Evolutionary conservation across 2,329 filamentous ascomycete genomes (phyloP), one percentile per base, ranked within the genome.

Genomic region (Alternaria brassicicola): DNA sequence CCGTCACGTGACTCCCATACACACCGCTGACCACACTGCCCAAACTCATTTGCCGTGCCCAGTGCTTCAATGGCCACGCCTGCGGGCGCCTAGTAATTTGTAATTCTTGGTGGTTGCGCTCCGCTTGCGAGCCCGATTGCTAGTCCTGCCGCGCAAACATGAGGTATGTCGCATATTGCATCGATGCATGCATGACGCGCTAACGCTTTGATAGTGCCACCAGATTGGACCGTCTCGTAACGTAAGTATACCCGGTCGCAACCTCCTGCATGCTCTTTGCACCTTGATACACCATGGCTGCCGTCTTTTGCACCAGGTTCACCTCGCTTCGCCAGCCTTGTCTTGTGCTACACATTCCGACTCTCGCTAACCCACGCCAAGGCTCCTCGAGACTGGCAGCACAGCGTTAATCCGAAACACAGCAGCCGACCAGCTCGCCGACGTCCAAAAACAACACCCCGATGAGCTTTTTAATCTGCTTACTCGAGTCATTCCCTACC

Each of bases 391-490:
- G 84, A 98, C 95, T 57, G 95, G 95, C 70, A 98, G 94, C 80
- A 99, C 95, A 60, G 89, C 90, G 75, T 84, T 99, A 67, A 98
- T 99, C 75, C 89, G 96, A 68, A 96, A 97, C 75, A 99, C 95
- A 63, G 96, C 95, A 62, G 95, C 96, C 62, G 93, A 96, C 74
- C 95, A 99, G 80, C 85, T 99, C 63, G 95, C 93, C 62, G 95
- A 99, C 79, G 95, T 97, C 78, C 96, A 99, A 79, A 98, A 97
- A 76, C 91, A 95, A 77, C 95, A 98, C 71, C 95, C 95, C 0
- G 94, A 99, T 79, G 96, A 99, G 78, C 83, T 99, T 1, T 98
- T 98, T 80, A 97, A 98, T 74, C 85, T 99, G 6, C 85, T 99
- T 12, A 94, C 92, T 28, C 86, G 94, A 60, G 93, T 99, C 30